phyloP scores from a whole-genome alignment of 108 stramenopile genomes.

The Bacterosira constricta region DNA sequence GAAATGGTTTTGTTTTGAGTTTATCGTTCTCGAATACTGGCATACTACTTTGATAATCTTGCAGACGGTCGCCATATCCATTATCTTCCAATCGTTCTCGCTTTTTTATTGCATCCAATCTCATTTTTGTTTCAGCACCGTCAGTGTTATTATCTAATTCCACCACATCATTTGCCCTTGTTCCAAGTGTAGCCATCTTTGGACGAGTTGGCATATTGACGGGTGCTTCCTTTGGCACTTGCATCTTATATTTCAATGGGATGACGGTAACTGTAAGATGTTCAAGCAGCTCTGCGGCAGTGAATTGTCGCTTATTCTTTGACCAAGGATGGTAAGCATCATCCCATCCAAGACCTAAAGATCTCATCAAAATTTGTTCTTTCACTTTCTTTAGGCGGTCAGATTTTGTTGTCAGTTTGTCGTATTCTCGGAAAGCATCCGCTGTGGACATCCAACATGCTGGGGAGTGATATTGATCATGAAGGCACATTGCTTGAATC shows the following conservation, averaged over 20 bases:
- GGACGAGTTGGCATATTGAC: not conserved
- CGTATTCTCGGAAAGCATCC: no score
- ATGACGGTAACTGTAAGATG: not conserved
- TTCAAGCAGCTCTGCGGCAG: not conserved
- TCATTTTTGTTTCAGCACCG: not conserved
- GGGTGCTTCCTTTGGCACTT: not conserved
- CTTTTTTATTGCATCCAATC: not conserved
- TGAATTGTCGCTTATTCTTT: not conserved
- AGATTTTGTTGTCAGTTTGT: no score
- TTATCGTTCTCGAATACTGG: conserved; percentile 2
- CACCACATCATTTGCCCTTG: not conserved
- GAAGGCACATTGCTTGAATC: no score
- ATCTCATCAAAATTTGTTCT: no score
- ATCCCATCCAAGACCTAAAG: conserved; percentile 3
- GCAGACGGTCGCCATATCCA: not conserved
- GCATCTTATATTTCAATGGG: not conserved
- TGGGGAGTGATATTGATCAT: no score
- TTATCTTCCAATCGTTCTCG: conserved; percentile 2
- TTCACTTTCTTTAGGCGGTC: no score
- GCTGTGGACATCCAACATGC: no score
- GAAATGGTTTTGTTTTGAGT: conserved; percentile 1
- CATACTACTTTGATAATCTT: not conserved
- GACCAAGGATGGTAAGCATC: conserved; percentile 5
- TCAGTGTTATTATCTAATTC: not conserved
- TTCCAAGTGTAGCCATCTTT: not conserved